Conservation (phyloP, 2,329 filamentous ascomycete genomes). For the Apiospora pterosperma region DNA sequence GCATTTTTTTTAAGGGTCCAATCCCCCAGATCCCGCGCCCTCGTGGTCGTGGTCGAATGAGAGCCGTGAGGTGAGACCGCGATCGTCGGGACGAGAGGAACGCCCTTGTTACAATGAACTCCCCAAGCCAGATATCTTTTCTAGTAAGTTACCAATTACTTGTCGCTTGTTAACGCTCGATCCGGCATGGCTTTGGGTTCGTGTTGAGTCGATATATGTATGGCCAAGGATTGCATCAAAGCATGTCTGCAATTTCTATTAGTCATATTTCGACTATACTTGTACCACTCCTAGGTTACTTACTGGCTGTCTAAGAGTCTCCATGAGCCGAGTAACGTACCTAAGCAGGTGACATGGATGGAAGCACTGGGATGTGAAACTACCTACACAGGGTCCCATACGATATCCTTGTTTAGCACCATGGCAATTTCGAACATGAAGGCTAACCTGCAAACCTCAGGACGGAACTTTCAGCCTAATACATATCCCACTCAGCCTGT, state of each 20-base stretch:
- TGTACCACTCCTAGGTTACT: too few relatives aligned
- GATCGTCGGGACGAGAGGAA: not conserved
- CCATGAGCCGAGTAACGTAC: not conserved
- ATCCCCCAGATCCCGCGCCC: not conserved
- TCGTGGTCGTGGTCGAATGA: slow-evolving; percentile 1
- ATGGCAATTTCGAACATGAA: not conserved
- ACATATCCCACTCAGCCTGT: slow-evolving; percentile 79
- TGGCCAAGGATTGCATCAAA: not conserved
- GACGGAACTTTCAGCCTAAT: slow-evolving; percentile 84
- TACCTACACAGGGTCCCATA: not conserved
- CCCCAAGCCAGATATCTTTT: slow-evolving; percentile 28
- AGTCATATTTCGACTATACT: not conserved
- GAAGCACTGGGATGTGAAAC: not conserved
- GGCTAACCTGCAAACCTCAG: slow-evolving; percentile 41
- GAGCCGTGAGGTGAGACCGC: not conserved
- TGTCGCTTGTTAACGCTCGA: not conserved
- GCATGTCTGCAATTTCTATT: not conserved
- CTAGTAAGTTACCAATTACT: slow-evolving; percentile 22
- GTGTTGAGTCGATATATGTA: not conserved
- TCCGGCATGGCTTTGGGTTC: not conserved
- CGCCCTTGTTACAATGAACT: slow-evolving; percentile 24
- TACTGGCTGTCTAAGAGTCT: not conserved
- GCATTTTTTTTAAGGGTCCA: slow-evolving; percentile 6
- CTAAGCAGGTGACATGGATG: not conserved
- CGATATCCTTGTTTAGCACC: too few relatives aligned